Conservation (phyloP, 345 rosid species). For the Rhodomyrtus tomentosa region DNA sequence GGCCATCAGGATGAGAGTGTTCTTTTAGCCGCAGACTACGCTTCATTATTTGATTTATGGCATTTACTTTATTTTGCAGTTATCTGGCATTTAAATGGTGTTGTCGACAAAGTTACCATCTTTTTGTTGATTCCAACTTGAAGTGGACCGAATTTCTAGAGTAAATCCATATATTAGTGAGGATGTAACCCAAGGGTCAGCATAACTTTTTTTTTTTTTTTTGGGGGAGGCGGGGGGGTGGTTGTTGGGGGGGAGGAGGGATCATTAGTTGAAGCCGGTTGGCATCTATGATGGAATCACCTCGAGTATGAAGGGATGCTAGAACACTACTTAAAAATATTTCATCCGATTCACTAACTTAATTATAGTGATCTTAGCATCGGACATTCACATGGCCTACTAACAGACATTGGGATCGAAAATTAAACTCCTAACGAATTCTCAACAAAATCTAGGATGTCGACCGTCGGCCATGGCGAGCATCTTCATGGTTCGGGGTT, state of each 20-base stretch:
- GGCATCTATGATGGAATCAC: not conserved
- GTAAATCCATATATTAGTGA: not conserved
- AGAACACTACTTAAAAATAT: not conserved
- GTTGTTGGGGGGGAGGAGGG: no score
- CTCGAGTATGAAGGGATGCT: not conserved
- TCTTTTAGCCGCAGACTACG: no score
- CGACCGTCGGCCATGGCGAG: no score
- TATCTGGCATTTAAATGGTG: not conserved
- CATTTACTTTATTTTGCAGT: no score
- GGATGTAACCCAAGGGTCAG: not conserved
- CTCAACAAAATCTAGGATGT: no score
- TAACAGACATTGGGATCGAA: no score
- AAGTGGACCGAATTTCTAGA: not conserved
- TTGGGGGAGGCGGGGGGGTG: no score
- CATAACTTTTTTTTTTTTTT: not conserved
- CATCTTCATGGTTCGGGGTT: no score
- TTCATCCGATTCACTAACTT: not conserved
- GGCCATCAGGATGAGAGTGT: no score
- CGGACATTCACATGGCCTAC: no score
- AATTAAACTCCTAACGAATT: no score
- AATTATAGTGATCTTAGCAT: not conserved
- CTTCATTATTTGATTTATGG: no score
- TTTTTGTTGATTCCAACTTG: not conserved
- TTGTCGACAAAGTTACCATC: not conserved
- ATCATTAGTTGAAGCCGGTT: not conserved